A percentile compares a stretch with the other conserved stretches of the same genome.
Conservation (phyloP, 192 early-diverging fungal genomes). For the Cetraspora pellucida region DNA sequence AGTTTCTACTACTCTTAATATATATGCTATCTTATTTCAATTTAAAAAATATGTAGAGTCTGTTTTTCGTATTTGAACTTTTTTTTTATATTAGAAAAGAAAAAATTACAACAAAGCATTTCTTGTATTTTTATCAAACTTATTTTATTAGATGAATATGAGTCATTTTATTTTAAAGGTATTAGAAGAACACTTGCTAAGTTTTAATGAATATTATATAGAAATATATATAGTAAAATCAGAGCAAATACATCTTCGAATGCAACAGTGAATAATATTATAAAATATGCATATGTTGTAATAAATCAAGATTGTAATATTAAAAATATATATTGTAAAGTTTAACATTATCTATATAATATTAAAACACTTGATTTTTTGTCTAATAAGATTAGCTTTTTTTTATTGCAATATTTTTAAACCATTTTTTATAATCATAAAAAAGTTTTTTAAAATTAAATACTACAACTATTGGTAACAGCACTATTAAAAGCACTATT, state of each 20-base stretch:
- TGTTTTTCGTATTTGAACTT: background rate
- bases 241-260: background rate
- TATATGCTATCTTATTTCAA: conserved; percentile 14
- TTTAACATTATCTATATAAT: background rate
- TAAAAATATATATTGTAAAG: background rate
- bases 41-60: conserved; percentile 5
- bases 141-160: background rate
- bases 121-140: conserved; percentile 19
- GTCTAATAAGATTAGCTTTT: conserved; percentile 1
- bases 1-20: background rate
- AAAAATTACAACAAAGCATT: conserved; percentile 27
- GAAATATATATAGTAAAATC: conserved; percentile 9
- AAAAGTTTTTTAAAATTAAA: background rate
- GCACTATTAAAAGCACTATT: no score
- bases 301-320: background rate
- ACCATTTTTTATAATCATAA: background rate
- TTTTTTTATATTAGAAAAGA: conserved; percentile 1
- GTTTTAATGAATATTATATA: conserved; percentile 22
- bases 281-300: conserved; percentile 13
- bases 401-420: conserved; percentile 9
- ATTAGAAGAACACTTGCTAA: background rate
- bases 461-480: no score
- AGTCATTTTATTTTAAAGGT: background rate
- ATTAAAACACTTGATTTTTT: background rate
- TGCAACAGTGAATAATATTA: background rate